Evolutionary conservation across 75 land plant species (phyloP).

Genomic region (Gnetum montanum): DNA sequence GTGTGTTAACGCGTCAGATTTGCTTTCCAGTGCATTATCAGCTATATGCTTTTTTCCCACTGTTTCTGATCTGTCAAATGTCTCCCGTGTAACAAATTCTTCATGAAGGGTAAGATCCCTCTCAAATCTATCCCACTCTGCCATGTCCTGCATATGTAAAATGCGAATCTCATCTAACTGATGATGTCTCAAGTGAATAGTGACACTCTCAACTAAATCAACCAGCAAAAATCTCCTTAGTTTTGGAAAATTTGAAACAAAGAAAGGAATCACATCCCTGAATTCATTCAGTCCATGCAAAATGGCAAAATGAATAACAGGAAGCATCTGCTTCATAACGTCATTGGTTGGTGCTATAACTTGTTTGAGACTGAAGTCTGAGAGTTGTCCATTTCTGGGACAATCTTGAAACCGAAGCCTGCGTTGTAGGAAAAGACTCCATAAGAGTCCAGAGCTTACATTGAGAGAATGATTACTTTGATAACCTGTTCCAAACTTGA

Average conservation of each 20-base stretch:
- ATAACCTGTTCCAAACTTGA: too few relatives aligned
- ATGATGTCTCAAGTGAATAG: conserved; percentile 22
- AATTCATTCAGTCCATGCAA: conserved; percentile 39
- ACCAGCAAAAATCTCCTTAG: conserved; percentile 22
- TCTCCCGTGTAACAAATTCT: background rate
- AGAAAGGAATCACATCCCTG: conserved; percentile 20
- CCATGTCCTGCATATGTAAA: conserved; percentile 7
- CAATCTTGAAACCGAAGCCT: background rate
- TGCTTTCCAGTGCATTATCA: background rate
- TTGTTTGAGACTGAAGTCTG: conserved; percentile 16
- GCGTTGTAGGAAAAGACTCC: background rate
- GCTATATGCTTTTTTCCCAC: background rate
- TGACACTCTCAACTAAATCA: conserved; percentile 34
- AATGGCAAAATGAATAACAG: conserved; percentile 33
- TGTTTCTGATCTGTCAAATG: background rate
- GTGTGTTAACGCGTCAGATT: background rate
- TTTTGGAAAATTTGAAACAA: conserved; percentile 16
- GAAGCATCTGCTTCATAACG: conserved; percentile 32
- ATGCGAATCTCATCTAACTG: conserved; percentile 22
- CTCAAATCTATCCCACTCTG: background rate
- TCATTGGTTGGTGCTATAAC: conserved; percentile 35
- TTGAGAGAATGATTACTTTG: too few relatives aligned
- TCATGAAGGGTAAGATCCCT: background rate
- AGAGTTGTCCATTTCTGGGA: background rate
- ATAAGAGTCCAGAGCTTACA: background rate